A percentile compares a stretch with the other conserved stretches of the same genome.
These are phyloP conservation scores for Aureobasidium pullulans DNA, from an alignment of 2,329 filamentous ascomycete species.

Conservation along the genomic window DNA sequence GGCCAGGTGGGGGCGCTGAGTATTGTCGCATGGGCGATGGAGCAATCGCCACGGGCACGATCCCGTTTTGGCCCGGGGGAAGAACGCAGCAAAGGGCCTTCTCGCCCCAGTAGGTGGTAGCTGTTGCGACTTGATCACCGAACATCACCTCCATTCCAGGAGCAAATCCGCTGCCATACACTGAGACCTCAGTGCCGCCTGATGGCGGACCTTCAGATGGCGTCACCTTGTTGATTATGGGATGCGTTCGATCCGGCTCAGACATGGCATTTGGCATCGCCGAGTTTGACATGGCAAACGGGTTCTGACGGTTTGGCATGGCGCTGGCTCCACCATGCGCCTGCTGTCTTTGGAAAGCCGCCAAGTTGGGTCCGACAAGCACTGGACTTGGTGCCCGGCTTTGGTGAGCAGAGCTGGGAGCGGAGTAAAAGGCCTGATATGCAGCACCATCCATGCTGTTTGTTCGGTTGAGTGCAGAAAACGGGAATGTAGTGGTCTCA, in stretches of 20 bases:
- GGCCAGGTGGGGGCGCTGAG: conserved; percentile 18
- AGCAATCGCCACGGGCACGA: conserved; percentile 61
- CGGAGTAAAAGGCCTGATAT: conserved; percentile 55
- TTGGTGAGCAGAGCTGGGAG: conserved; percentile 62
- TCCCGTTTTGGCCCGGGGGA: conserved; percentile 62
- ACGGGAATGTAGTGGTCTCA: conserved; percentile 49
- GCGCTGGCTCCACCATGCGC: conserved; percentile 16
- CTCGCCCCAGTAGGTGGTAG: conserved; percentile 74
- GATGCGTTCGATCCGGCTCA: conserved; percentile 30
- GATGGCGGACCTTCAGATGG: conserved; percentile 73
- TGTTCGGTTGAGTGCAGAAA: conserved; percentile 16
- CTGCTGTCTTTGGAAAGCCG: conserved; percentile 26
- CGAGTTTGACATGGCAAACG: conserved; percentile 13
- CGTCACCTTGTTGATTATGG: conserved; percentile 73
- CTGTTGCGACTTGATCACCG: conserved; percentile 60
- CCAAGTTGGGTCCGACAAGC: conserved; percentile 29
- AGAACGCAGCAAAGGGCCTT: conserved; percentile 72
- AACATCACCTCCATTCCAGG: conserved; percentile 80
- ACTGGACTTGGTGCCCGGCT: conserved; percentile 73
- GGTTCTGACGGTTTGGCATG: conserved; percentile 13
- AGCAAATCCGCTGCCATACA: conserved; percentile 73
- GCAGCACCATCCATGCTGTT: conserved; percentile 52
- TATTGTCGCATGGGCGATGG: conserved; percentile 12
- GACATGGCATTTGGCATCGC: conserved; percentile 1
- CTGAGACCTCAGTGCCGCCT: conserved; percentile 80